A percentile compares a stretch with the other conserved stretches of the same genome.
These are phyloP conservation scores for Lipomyces spencermartinsiae DNA, from an alignment of 805 yeast genomes.

Conservation along the genomic window DNA sequence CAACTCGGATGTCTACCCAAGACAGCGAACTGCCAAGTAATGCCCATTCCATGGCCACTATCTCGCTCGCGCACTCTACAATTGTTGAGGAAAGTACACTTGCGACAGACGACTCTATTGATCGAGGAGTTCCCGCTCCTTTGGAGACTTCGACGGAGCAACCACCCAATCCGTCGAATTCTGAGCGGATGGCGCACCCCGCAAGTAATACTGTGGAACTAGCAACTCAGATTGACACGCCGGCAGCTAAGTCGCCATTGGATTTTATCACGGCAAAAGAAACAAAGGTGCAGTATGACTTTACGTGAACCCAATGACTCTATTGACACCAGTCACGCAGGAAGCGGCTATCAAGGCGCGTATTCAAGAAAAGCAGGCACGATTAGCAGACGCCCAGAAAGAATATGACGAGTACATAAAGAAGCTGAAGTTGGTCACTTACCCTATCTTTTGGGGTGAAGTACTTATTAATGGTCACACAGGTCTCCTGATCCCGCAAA, in stretches of 20 bases:
- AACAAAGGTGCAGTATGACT: neutral
- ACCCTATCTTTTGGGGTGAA: neutral
- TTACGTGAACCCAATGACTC: neutral
- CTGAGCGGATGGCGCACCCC: neutral
- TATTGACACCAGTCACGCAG: conserved; percentile 5
- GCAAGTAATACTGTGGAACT: neutral
- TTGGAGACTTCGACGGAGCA: neutral
- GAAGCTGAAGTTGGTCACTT: conserved; percentile 24
- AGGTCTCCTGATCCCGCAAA: conserved; percentile 50
- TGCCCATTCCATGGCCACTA: neutral
- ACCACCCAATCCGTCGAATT: neutral
- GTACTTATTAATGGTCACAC: neutral
- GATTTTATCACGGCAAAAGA: neutral
- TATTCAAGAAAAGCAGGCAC: conserved; percentile 28
- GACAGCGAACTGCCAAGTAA: neutral
- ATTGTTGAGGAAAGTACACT: neutral
- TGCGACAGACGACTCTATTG: neutral
- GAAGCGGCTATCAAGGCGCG: conserved; percentile 27
- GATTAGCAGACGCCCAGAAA: conserved; percentile 22
- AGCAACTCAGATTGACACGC: neutral
- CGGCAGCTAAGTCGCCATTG: neutral
- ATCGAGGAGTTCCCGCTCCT: too few relatives aligned
- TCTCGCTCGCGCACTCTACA: neutral
- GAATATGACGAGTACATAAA: conserved; percentile 25
- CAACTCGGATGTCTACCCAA: neutral